Evolutionary conservation across 225 moss, liverwort and hornwort genomes (phyloP).

Genomic region (Ulota crispa): DNA sequence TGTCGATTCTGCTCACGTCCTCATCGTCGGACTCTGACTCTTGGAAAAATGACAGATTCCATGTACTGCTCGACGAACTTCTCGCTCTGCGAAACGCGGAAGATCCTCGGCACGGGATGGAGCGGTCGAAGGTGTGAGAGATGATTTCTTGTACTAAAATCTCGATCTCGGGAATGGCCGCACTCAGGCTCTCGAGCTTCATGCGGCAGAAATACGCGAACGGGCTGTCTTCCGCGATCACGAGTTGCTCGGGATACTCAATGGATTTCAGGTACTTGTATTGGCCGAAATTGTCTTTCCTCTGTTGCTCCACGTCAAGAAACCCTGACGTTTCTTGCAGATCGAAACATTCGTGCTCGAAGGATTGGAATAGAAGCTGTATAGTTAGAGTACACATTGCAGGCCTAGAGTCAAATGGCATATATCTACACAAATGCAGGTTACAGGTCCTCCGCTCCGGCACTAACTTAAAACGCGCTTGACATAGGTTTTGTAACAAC

Average conservation of each 20-base stretch:
- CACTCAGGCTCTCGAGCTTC: conserved; percentile 35
- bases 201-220: conserved; percentile 46
- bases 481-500: conserved; percentile 30
- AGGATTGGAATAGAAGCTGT: conserved; percentile 41
- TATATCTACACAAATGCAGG: background rate
- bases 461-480: background rate
- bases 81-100: conserved; percentile 35
- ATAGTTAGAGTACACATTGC: background rate
- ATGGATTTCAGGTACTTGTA: conserved; percentile 32
- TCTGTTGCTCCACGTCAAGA: conserved; percentile 44
- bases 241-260: conserved; percentile 26
- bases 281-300: conserved; percentile 41
- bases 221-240: conserved; percentile 24
- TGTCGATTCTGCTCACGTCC: conserved; percentile 2
- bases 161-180: conserved; percentile 38
- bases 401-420: background rate
- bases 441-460: background rate
- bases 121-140: conserved; percentile 16
- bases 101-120: conserved; percentile 40
- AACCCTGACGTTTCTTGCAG: conserved; percentile 35
- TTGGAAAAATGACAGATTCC: conserved; percentile 51
- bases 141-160: conserved; percentile 37
- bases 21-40: conserved; percentile 51
- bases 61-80: conserved; percentile 43
- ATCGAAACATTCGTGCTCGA: conserved; percentile 51